Base-by-base conservation (phyloP, 345 rosid species). In the Eucalyptus guilfoylei region DNA sequence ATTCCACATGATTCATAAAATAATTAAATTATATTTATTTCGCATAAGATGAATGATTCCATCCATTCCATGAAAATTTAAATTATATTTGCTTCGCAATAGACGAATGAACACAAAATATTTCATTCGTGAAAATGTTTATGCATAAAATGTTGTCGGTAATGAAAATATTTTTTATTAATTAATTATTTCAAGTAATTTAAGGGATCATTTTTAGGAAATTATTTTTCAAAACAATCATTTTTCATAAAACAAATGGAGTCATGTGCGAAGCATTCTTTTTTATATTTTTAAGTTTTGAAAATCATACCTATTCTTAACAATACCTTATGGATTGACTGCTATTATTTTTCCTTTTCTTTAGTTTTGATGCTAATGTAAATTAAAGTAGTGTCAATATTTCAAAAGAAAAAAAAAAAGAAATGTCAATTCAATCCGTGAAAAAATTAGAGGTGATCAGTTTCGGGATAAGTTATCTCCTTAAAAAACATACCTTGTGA, bases 1-100 rank as follows among this genome's bases (percentile, higher is more conserved):
- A 15, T n/a, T 64, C 11, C 37, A 15, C 2, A 1, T 2, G 0
- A 0, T n/a, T 14, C 19, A 15, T 60, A 64, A 15, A n/a, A 64
- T 4, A 8, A 14, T 4, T 19, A 19, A 19, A 52, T 52, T 19
- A 52, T 52, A 52, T 52, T 19, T 52, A 19, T 52, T 52, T 52
- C 26, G 5, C 5, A 8, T 19, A 52, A 52, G 58, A 52, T 19
- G 26, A 52, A 52, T 19, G 26, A 52, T 52, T 52, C 58, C 58
- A 52, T 52, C 10, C 10, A 52, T 19, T 19, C 24, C 58, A 52
- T 3, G 1, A 52, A 52, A 52, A 3, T 0, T 19, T 52, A 52
- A 52, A 52, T 19, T 52, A 52, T 52, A 52, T 52, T 52, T 52
- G 58, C 24, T 52, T 52, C 58, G 58, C 24, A 52, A 17, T 3